Conservation (phyloP, 169 alveolate species). For the Plasmodium fragile region DNA sequence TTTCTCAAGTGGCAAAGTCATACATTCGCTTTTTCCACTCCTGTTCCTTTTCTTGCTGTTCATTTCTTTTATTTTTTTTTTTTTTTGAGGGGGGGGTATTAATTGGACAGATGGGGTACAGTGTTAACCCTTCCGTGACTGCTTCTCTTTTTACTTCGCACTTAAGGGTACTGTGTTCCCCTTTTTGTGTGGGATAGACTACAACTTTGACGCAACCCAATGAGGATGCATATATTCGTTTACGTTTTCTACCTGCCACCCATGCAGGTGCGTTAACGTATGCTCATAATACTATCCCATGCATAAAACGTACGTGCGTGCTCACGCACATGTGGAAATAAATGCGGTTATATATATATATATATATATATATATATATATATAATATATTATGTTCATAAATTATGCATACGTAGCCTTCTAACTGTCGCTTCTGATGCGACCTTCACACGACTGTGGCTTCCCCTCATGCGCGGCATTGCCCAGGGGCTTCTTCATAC, state of each 20-base stretch:
- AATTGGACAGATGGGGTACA: not conserved
- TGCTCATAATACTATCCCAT: not conserved
- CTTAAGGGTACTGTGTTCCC: not conserved
- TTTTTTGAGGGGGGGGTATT: not conserved
- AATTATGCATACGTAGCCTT: not conserved
- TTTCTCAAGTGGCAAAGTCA: conserved; percentile 64
- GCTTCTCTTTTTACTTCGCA: not conserved
- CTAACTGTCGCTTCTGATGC: not conserved
- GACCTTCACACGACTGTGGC: not conserved
- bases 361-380: no score
- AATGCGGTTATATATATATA: not conserved
- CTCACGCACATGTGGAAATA: not conserved
- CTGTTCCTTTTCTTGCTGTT: conserved; percentile 48
- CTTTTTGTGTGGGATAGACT: not conserved
- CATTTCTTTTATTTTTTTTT: conserved; percentile 26
- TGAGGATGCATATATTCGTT: not conserved
- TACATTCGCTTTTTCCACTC: conserved; percentile 28
- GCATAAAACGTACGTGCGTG: not conserved
- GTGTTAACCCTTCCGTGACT: not conserved
- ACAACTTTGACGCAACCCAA: not conserved
- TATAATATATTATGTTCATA: no score
- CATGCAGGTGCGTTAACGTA: not conserved
- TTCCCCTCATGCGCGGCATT: not conserved
- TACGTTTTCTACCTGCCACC: not conserved
- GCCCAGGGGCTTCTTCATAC: not conserved